Percentiles rank a stretch among this genome's conserved stretches.
These are phyloP conservation scores for Saccharomyces hybrid DNA, from an alignment of 1,139 yeast species.

Conservation along the genomic window DNA sequence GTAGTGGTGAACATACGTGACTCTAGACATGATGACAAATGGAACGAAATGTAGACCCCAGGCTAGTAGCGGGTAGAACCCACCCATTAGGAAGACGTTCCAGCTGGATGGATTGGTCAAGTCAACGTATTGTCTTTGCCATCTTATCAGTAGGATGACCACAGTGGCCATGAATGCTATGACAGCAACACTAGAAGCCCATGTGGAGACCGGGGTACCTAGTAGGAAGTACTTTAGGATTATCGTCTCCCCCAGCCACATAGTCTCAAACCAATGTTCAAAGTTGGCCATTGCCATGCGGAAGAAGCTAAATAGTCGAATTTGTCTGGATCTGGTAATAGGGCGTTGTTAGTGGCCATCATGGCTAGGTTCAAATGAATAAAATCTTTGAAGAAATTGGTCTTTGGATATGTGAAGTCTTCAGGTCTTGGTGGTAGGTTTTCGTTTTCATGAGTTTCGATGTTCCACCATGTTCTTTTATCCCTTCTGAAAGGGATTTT, in stretches of 20 bases:
- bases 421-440: constrained; percentile 64
- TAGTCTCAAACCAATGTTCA: constrained; percentile 85
- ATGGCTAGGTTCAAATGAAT: constrained; percentile 89
- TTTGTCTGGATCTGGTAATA: constrained; percentile 87
- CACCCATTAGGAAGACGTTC: constrained; percentile 61
- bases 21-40: constrained; percentile 91
- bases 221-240: constrained; percentile 79
- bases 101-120: constrained; percentile 38
- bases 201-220: constrained; percentile 90
- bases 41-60: constrained; percentile 94
- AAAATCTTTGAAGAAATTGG: constrained; percentile 81
- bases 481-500: constrained; percentile 72
- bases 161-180: constrained; percentile 52
- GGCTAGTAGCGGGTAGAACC: constrained; percentile 82
- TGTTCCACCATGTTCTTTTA: constrained; percentile 96
- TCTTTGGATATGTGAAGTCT: constrained; percentile 71
- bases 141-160: constrained; percentile 60
- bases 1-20: constrained; percentile 94
- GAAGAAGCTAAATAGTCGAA: constrained; percentile 83
- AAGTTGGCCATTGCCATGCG: constrained; percentile 98
- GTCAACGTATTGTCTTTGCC: constrained; percentile 87
- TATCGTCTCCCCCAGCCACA: constrained; percentile 89
- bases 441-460: constrained; percentile 76
- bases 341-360: constrained; percentile 98
- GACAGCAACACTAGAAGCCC: constrained; percentile 78